Percentiles rank a stretch among this genome's conserved stretches.
phyloP scores from a whole-genome alignment of 192 early-diverging fungal genomes.

The Chytriomyces sp. region DNA sequence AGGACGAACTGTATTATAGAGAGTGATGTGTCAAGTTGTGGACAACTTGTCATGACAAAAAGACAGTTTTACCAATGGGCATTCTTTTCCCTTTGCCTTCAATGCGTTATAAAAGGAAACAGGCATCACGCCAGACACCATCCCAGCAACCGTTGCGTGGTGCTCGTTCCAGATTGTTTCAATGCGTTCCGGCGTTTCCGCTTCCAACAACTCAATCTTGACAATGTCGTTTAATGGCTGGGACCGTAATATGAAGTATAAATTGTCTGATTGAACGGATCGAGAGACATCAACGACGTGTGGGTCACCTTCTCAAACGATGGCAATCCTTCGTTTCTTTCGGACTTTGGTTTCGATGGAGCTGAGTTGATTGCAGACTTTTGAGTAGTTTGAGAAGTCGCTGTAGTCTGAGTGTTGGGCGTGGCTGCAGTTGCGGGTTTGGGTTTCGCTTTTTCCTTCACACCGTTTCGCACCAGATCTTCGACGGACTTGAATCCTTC shows the following conservation, averaged over 20 bases:
- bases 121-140: conserved; percentile 69
- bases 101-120: conserved; percentile 64
- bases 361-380: neutral
- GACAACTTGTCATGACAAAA: neutral
- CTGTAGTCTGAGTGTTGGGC: neutral
- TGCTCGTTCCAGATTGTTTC: conserved; percentile 77
- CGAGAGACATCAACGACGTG: neutral
- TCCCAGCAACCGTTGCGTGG: conserved; percentile 60
- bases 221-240: conserved; percentile 48
- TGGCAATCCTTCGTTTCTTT: conserved; percentile 21
- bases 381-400: neutral
- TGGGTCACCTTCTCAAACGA: conserved; percentile 42
- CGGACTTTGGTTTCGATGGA: neutral
- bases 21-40: neutral
- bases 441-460: conserved; percentile 6
- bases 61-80: conserved; percentile 56
- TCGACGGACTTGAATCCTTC: conserved; percentile 56
- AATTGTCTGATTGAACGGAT: neutral
- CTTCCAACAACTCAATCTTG: conserved; percentile 41
- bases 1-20: conserved; percentile 72
- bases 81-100: conserved; percentile 54
- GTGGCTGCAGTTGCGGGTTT: neutral
- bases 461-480: conserved; percentile 45
- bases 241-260: neutral
- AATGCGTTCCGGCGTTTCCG: conserved; percentile 40